Evolutionary conservation across 768 basidiomycete species (phyloP).

Genomic region (Clavulina sp.): DNA sequence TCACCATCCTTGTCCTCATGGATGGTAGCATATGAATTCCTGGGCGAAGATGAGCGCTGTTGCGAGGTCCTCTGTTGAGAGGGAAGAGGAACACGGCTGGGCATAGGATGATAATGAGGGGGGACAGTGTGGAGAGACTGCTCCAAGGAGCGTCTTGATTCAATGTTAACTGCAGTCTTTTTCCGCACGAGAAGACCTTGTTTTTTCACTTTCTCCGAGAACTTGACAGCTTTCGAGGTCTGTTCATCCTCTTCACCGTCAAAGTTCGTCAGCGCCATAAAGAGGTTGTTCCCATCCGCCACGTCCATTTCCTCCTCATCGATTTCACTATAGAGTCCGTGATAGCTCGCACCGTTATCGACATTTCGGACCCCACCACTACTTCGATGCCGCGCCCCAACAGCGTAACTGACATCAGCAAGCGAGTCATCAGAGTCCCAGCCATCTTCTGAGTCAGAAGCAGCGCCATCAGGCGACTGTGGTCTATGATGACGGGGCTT

Average conservation of each 20-base stretch:
- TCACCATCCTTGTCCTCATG: too few species aligned
- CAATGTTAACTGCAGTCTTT: conserved; percentile 21
- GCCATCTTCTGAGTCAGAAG: neutral
- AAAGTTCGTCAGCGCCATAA: conserved; percentile 56
- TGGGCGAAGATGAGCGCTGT: too few species aligned
- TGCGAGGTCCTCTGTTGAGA: too few species aligned
- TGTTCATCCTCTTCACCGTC: conserved; percentile 52
- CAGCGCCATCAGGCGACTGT: neutral
- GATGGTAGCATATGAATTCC: too few species aligned
- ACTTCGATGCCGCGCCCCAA: too few species aligned
- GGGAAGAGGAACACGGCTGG: too few species aligned
- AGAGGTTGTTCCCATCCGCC: conserved; percentile 25
- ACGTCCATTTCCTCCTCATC: neutral
- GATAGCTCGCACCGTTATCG: neutral
- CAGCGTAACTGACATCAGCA: neutral
- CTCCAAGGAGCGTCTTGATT: too few species aligned
- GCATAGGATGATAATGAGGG: too few species aligned
- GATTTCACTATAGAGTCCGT: neutral
- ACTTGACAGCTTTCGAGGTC: conserved; percentile 35
- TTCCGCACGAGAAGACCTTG: conserved; percentile 44
- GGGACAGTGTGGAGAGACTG: too few species aligned
- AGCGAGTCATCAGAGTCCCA: conserved; percentile 2
- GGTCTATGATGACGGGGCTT: neutral
- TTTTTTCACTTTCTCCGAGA: conserved; percentile 36
- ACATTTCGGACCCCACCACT: neutral